These are phyloP conservation scores for Aspergillus costaricaensis DNA, from an alignment of 2,329 filamentous ascomycete genomes.

Conservation along the genomic window DNA sequence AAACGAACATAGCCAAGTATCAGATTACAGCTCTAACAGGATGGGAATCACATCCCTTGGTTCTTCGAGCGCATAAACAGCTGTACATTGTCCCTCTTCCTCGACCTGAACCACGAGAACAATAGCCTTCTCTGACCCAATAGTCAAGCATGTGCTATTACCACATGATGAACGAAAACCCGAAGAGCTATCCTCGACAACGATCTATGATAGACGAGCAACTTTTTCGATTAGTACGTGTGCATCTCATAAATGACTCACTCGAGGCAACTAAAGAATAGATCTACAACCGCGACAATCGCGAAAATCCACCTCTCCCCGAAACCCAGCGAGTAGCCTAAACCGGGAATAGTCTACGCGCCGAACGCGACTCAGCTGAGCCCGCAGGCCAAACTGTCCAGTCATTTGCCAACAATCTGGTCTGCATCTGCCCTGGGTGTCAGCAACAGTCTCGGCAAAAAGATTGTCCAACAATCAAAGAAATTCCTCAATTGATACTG, in stretches of 20 bases:
- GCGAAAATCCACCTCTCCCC: conserved; percentile 1
- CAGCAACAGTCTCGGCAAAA: background rate
- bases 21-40: background rate
- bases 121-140: no score
- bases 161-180: no score
- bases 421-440: background rate
- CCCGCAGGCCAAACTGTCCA: background rate
- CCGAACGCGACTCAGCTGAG: background rate
- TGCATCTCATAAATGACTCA: background rate
- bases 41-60: no score
- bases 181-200: background rate
- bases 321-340: background rate
- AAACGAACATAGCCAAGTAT: no score
- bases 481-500: no score
- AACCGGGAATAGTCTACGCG: background rate
- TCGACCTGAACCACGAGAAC: no score
- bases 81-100: no score
- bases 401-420: background rate
- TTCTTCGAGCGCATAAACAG: no score
- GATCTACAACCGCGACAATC: background rate
- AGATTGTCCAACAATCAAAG: background rate
- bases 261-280: background rate
- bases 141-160: no score
- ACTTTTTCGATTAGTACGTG: background rate
- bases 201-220: background rate